These are phyloP conservation scores for Phyllosticta capitalensis DNA, from an alignment of 2,329 filamentous ascomycete genomes.

Conservation along the genomic window DNA sequence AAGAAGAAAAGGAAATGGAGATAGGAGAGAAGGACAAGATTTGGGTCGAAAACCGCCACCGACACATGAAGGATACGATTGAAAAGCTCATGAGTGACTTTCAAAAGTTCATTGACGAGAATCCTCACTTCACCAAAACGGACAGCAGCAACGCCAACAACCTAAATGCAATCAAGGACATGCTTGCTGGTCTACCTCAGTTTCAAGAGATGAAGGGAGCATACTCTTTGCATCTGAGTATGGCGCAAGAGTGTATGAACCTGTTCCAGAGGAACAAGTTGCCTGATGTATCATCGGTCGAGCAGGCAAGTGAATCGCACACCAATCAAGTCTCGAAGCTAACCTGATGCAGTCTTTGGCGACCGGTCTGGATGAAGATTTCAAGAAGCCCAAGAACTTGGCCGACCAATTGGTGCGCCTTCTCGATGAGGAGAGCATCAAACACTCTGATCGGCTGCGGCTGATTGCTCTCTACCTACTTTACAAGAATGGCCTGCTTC, in stretches of 20 bases:
- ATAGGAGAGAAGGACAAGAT: slow-evolving; percentile 84
- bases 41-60: slow-evolving; percentile 89
- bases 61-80: slow-evolving; percentile 97
- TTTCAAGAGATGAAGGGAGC: slow-evolving; percentile 94
- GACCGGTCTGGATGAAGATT: slow-evolving; percentile 88
- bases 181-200: slow-evolving; percentile 88
- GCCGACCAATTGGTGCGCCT: slow-evolving; percentile 76
- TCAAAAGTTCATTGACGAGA: slow-evolving; percentile 79
- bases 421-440: slow-evolving; percentile 74
- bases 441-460: slow-evolving; percentile 65
- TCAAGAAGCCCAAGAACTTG: slow-evolving; percentile 80
- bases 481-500: slow-evolving; percentile 75
- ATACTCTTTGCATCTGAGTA: slow-evolving; percentile 87
- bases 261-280: slow-evolving; percentile 79
- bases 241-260: slow-evolving; percentile 97
- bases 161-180: slow-evolving; percentile 88
- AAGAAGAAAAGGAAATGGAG: slow-evolving; percentile 83
- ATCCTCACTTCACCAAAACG: slow-evolving; percentile 81
- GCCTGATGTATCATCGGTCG: slow-evolving; percentile 74
- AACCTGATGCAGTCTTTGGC: slow-evolving; percentile 52
- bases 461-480: slow-evolving; percentile 79
- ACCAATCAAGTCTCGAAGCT: background rate
- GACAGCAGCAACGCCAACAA: slow-evolving; percentile 59
- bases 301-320: slow-evolving; percentile 49
- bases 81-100: slow-evolving; percentile 90